A percentile compares a stretch with the other conserved stretches of the same genome.
Evolutionary conservation across 2,329 filamentous ascomycete genomes (phyloP).

Genomic region (Clonostachys rosea): DNA sequence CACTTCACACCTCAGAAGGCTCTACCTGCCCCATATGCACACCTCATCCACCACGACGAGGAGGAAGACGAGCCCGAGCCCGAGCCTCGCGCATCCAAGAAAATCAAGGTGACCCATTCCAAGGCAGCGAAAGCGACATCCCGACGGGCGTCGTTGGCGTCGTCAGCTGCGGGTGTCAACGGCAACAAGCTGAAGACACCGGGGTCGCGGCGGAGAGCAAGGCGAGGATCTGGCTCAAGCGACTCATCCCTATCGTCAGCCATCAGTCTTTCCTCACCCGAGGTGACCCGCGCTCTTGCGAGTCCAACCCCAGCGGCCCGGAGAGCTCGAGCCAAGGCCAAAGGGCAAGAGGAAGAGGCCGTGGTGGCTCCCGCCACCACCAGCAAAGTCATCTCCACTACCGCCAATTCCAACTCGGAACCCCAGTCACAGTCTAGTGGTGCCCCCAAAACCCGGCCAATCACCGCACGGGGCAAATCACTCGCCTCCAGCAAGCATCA

Average conservation of each 20-base stretch:
- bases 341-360: not conserved
- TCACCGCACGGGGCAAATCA: constrained; percentile 31
- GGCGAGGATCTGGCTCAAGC: constrained; percentile 31
- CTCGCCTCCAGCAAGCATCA: constrained; percentile 26
- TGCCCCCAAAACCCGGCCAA: constrained; percentile 28
- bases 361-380: not conserved
- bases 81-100: constrained; percentile 23
- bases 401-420: not conserved
- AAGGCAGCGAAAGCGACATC: not conserved
- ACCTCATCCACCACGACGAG: constrained; percentile 28
- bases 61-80: constrained; percentile 9
- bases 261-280: constrained; percentile 31
- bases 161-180: constrained; percentile 1
- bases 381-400: not conserved
- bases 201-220: constrained; percentile 20
- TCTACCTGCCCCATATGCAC: constrained; percentile 41
- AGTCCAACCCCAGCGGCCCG: no score
- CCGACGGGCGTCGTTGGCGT: not conserved
- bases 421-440: constrained; percentile 1
- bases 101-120: constrained; percentile 19
- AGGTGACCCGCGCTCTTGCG: constrained; percentile 5
- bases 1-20: constrained; percentile 37
- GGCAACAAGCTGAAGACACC: constrained; percentile 21
- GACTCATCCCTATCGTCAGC: constrained; percentile 36
- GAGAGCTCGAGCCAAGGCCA: not conserved